These are phyloP conservation scores for Hypoxylon sp. DNA, from an alignment of 2,329 filamentous ascomycete species.

Conservation along the genomic window DNA sequence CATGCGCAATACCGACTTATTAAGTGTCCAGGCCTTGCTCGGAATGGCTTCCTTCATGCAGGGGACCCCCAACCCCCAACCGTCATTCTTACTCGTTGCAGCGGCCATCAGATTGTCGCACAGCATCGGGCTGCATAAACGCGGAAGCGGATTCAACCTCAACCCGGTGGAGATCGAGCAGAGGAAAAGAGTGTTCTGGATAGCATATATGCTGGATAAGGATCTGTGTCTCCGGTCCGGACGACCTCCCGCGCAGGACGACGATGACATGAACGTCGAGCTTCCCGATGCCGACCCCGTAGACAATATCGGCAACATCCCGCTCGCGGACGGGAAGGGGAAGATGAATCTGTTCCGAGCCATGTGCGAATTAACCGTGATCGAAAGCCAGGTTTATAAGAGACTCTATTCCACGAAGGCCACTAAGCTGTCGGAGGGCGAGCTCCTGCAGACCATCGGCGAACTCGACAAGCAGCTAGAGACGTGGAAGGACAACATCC, in stretches of 20 bases:
- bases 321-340: conserved; percentile 85
- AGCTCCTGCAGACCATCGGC: conserved; percentile 93
- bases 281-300: conserved; percentile 89
- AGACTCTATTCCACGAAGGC: conserved; percentile 93
- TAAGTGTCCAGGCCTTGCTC: conserved; percentile 93
- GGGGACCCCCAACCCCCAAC: conserved; percentile 96
- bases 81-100: conserved; percentile 89
- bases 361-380: conserved; percentile 91
- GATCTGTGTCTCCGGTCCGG: conserved; percentile 71
- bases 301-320: conserved; percentile 95
- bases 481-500: conserved; percentile 96
- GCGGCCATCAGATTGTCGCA: conserved; percentile 91
- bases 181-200: conserved; percentile 75
- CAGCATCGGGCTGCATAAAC: conserved; percentile 95
- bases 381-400: conserved; percentile 95
- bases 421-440: conserved; percentile 89
- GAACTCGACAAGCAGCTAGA: conserved; percentile 92
- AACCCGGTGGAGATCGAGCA: conserved; percentile 96
- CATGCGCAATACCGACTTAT: conserved; percentile 93
- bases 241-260: conserved; percentile 71
- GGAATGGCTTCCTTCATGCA: conserved; percentile 96
- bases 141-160: conserved; percentile 90
- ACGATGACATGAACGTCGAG: conserved; percentile 91
- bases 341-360: conserved; percentile 96
- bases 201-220: conserved; percentile 74